Percentiles rank a stretch among this genome's conserved stretches.
Conservation (phyloP, 768 basidiomycete species). For the Pisolithus sp. region DNA sequence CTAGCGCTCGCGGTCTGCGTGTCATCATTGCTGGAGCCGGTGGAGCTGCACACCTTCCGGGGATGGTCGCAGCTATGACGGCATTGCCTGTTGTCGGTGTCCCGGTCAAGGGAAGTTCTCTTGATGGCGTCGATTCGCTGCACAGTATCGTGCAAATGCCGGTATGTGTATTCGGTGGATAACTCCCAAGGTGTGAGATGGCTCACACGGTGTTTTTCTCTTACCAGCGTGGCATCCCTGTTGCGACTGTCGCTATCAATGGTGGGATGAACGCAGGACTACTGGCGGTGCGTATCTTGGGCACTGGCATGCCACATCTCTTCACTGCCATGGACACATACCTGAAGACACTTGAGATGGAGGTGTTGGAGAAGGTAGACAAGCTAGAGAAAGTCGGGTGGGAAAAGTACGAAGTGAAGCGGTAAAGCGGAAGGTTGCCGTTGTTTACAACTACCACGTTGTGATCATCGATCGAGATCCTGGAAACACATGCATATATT, state of each 20-base stretch:
- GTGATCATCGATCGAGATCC: too few relatives aligned
- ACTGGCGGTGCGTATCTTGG: slow-evolving; percentile 86
- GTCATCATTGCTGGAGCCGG: slow-evolving; percentile 93
- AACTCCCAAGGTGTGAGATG: not conserved
- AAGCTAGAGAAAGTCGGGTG: slow-evolving; percentile 75
- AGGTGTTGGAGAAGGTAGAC: slow-evolving; percentile 77
- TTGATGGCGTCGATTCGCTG: slow-evolving; percentile 96
- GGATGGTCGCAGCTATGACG: slow-evolving; percentile 97
- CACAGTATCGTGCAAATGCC: slow-evolving; percentile 99
- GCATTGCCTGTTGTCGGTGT: slow-evolving; percentile 91
- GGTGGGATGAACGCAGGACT: slow-evolving; percentile 92
- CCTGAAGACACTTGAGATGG: slow-evolving; percentile 58
- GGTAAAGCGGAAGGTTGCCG: slow-evolving; percentile 5
- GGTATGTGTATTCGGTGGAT: slow-evolving; percentile 39
- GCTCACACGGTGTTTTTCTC: not conserved
- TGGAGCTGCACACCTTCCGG: slow-evolving; percentile 96
- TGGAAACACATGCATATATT: too few relatives aligned
- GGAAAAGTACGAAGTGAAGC: slow-evolving; percentile 65
- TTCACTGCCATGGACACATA: slow-evolving; percentile 67
- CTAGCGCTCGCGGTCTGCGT: slow-evolving; percentile 57
- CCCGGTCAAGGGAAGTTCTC: slow-evolving; percentile 87
- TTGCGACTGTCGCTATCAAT: slow-evolving; percentile 96
- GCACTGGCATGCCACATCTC: slow-evolving; percentile 62
- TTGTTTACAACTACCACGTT: too few relatives aligned
- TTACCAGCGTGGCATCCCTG: slow-evolving; percentile 84